Evolutionary conservation across 805 yeast genomes (phyloP).

Genomic region (Yarrowia osloensis): DNA sequence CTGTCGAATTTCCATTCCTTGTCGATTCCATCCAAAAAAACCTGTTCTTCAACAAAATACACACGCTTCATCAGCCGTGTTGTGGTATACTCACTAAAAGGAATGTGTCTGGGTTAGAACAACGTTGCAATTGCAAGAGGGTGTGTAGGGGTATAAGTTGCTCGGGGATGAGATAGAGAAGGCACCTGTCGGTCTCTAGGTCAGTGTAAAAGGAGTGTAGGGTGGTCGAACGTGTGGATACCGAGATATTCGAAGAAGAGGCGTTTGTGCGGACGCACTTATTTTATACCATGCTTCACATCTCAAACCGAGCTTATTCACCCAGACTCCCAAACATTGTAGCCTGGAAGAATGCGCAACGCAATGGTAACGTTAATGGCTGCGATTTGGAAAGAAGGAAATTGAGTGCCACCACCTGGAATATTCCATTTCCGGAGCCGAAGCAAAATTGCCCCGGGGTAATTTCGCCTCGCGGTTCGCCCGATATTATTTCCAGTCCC

Average conservation of each 20-base stretch:
- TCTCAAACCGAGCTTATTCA: slow-evolving; percentile 26
- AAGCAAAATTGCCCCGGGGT: background rate
- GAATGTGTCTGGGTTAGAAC: slow-evolving; percentile 25
- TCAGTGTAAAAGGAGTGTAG: slow-evolving; percentile 13
- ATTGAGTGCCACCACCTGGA: background rate
- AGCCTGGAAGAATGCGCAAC: slow-evolving; percentile 13
- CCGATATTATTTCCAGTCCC: background rate
- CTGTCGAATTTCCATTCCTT: background rate
- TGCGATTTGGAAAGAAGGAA: background rate
- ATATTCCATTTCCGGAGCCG: background rate
- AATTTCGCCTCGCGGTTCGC: background rate
- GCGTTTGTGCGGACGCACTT: background rate
- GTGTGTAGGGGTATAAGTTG: slow-evolving; percentile 2
- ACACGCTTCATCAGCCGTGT: background rate
- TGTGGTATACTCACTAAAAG: slow-evolving; percentile 8
- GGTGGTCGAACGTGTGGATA: slow-evolving; percentile 26
- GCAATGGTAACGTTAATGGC: slow-evolving; percentile 12
- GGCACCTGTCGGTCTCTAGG: slow-evolving; percentile 28
- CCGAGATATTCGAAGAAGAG: slow-evolving; percentile 18
- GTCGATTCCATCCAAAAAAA: background rate
- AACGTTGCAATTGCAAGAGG: slow-evolving; percentile 1
- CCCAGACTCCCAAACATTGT: slow-evolving; percentile 8
- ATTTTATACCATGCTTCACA: slow-evolving; percentile 14
- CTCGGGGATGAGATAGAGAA: slow-evolving; percentile 28
- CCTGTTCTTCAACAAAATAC: background rate